Evolutionary conservation across 2,329 filamentous ascomycete genomes (phyloP), one percentile per base, ranked within the genome.

Genomic region (Colletotrichum filicis): DNA sequence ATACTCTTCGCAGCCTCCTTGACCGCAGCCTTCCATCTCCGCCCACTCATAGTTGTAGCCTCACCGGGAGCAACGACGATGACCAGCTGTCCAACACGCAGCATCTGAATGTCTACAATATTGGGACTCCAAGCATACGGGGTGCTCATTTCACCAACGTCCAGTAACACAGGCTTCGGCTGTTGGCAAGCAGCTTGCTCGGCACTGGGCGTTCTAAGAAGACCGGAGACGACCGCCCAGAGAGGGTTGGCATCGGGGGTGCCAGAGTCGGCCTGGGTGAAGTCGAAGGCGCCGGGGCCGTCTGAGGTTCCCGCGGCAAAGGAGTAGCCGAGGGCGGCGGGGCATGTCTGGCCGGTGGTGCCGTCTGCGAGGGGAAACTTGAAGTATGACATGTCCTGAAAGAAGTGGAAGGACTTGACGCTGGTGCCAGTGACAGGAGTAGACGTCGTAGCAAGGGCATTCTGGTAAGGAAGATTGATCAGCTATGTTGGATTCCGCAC

Each of bases 231-330:
- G 8, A 94, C 85, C 28, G 87, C 86, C 96, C 96, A 98, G 4
- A 98, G 83, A 0, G 95, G 95, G 76, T 92, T 94, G 58, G 81
- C 80, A 26, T 88, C 89, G 53, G 94, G 92, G n/a, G 90, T 86
- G 37, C 92, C 92, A 0, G 91, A 90, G 75, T 94, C 90, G 76
- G 95, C 95, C 79, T 98, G 96, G 1, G 94, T 97, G 80, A 98
- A 98, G 82, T 98, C 96, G 78, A 98, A 97, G 0, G 91, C 92
- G 0, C 96, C 96, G 0, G 96, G 95, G 6, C 96, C 95, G 80
- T 98, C 96, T 0, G 94, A 94, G 0, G 96, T 98, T 12, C 96
- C 96, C 1, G 94, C 96, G 0, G 96, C 96, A 80, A 98, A 98
- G 0, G 94, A 95, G 80, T 97, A 97, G 6, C 96, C 96, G 73